Percentiles rank a stretch among this genome's conserved stretches.
Conservation (phyloP, 1,284 basidiomycete genomes). For the Tranzscheliella williamsii region DNA sequence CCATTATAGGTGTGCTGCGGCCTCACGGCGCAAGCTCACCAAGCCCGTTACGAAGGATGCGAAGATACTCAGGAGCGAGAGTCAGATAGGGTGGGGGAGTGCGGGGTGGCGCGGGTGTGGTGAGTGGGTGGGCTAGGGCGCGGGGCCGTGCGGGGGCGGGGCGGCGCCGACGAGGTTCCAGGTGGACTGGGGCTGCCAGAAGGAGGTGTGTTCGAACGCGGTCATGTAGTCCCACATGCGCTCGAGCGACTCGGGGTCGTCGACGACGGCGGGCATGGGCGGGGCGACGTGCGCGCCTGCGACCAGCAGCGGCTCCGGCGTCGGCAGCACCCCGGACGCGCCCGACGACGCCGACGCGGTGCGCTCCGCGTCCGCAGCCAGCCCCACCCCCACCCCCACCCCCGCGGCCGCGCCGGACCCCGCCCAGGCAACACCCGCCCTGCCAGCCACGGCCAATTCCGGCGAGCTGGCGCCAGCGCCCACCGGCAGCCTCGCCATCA, state of each 20-base stretch:
- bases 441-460: background rate
- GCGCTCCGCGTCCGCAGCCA: too few relatives aligned
- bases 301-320: background rate
- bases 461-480: background rate
- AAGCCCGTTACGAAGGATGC: too few relatives aligned
- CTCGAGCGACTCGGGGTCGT: constrained; percentile 32
- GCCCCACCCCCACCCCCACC: too few relatives aligned
- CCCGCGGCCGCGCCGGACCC: background rate
- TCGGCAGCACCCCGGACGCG: background rate
- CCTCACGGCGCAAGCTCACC: too few relatives aligned
- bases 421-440: background rate
- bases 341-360: background rate
- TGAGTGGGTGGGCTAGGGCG: too few relatives aligned
- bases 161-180: constrained; percentile 21
- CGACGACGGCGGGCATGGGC: constrained; percentile 24
- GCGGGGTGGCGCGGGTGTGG: too few relatives aligned
- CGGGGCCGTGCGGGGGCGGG: too few relatives aligned
- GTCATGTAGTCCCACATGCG: constrained; percentile 46
- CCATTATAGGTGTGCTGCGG: too few relatives aligned
- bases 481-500: background rate
- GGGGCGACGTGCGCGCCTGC: background rate
- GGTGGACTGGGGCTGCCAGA: constrained; percentile 39
- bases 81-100: too few relatives aligned
- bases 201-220: constrained; percentile 26
- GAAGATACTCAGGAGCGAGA: too few relatives aligned